Evolutionary conservation across 495 filamentous ascomycete species (phyloP).

Genomic region (Trichoderma gamsii): DNA sequence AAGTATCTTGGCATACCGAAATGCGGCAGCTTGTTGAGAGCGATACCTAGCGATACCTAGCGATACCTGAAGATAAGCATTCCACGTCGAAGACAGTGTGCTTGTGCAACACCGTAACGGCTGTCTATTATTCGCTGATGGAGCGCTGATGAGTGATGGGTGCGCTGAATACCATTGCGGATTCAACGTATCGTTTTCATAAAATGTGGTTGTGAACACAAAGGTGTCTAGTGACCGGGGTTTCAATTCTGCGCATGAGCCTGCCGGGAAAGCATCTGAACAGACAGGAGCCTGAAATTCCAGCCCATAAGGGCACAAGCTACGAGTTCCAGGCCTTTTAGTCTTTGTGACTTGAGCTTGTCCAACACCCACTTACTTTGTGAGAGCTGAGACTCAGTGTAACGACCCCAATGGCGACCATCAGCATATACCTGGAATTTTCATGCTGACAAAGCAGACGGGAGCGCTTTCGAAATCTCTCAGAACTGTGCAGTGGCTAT

Average conservation of each 20-base stretch:
- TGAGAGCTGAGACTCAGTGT: too few relatives aligned
- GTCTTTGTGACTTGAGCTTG: too few relatives aligned
- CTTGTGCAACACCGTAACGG: background rate
- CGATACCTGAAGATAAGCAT: background rate
- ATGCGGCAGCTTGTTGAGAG: background rate
- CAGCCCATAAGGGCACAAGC: too few relatives aligned
- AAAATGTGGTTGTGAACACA: background rate
- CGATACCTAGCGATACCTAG: background rate
- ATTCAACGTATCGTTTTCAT: background rate
- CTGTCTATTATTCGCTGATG: background rate
- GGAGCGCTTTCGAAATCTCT: too few relatives aligned
- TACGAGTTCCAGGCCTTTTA: too few relatives aligned
- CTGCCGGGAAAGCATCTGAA: background rate
- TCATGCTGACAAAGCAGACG: too few relatives aligned
- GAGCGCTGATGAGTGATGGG: background rate
- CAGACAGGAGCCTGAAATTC: too few relatives aligned
- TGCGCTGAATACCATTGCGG: background rate
- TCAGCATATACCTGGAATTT: too few relatives aligned
- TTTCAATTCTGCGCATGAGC: background rate
- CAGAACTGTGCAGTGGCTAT: too few relatives aligned
- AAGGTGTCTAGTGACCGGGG: background rate
- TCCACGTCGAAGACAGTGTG: slow-evolving; percentile 1
- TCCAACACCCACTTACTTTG: too few relatives aligned
- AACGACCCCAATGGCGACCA: too few relatives aligned
- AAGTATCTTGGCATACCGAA: background rate